These are phyloP conservation scores for Annulohypoxylon truncatum DNA, from an alignment of 2,329 filamentous ascomycete species.

Conservation along the genomic window DNA sequence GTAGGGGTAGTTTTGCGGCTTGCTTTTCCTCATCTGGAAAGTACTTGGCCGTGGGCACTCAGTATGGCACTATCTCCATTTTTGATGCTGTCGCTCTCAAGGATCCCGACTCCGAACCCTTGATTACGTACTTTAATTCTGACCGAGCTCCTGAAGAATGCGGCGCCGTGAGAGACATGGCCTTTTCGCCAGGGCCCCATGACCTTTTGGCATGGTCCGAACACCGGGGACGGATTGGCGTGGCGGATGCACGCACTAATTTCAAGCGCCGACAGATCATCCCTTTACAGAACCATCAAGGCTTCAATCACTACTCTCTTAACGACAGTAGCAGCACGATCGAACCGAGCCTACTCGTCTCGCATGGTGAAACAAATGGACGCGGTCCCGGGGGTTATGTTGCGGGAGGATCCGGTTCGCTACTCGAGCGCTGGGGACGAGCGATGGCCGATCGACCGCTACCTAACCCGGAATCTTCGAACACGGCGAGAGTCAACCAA, in stretches of 20 bases:
- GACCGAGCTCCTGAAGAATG: constrained; percentile 76
- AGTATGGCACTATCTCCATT: constrained; percentile 82
- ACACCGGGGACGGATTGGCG: constrained; percentile 79
- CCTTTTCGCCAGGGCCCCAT: constrained; percentile 89
- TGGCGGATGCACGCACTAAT: constrained; percentile 77
- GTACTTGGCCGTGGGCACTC: constrained; percentile 80
- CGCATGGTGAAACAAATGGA: constrained; percentile 57
- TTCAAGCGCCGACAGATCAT: constrained; percentile 77
- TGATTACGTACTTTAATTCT: constrained; percentile 81
- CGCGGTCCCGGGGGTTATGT: constrained; percentile 52
- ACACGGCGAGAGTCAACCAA: constrained; percentile 58
- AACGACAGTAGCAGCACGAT: constrained; percentile 64
- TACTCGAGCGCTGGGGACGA: constrained; percentile 53
- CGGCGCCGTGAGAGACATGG: constrained; percentile 90
- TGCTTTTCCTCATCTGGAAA: constrained; percentile 79
- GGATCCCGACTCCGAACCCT: constrained; percentile 63
- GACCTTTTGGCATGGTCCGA: constrained; percentile 96
- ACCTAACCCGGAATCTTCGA: constrained; percentile 49
- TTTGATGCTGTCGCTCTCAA: constrained; percentile 69
- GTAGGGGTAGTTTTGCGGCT: constrained; percentile 79
- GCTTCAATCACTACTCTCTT: constrained; percentile 67
- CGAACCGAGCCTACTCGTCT: constrained; percentile 64
- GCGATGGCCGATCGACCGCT: constrained; percentile 42
- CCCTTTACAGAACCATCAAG: constrained; percentile 68
- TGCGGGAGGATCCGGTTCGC: constrained; percentile 37